Conservation (phyloP, 805 yeast genomes). For the Lipomyces spencermartinsiae region DNA sequence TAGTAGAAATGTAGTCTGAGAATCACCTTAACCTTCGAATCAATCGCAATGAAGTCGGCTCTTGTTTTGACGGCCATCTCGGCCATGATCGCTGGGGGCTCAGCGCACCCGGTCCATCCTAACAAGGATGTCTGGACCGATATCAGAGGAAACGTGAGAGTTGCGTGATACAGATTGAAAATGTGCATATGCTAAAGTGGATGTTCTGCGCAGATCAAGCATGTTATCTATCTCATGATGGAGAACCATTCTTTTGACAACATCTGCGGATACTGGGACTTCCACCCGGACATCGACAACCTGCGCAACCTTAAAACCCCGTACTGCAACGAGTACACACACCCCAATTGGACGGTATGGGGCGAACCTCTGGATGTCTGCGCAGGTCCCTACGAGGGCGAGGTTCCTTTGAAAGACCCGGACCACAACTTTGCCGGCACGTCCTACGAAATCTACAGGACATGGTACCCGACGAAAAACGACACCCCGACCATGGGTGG, state of each 20-base stretch:
- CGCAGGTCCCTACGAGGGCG: slow-evolving; percentile 4
- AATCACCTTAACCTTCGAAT: neutral
- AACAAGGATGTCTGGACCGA: neutral
- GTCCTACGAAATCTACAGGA: slow-evolving; percentile 2
- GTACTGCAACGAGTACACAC: slow-evolving; percentile 13
- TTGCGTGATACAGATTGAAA: neutral
- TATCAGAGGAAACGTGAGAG: slow-evolving; percentile 6
- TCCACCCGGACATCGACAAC: slow-evolving; percentile 11
- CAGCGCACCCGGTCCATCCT: neutral
- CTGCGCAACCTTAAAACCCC: neutral
- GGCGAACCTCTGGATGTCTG: slow-evolving; percentile 11
- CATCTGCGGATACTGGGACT: slow-evolving; percentile 12
- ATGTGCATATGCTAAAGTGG: neutral
- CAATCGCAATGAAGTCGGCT: neutral
- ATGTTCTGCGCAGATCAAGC: slow-evolving; percentile 4
- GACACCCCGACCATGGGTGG: slow-evolving; percentile 16
- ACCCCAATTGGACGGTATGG: slow-evolving; percentile 10
- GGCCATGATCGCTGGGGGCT: neutral
- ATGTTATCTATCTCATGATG: slow-evolving; percentile 19
- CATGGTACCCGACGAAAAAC: slow-evolving; percentile 8
- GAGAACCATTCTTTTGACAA: slow-evolving; percentile 8
- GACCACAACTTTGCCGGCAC: slow-evolving; percentile 13
- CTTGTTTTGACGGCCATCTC: neutral
- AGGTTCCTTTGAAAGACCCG: slow-evolving; percentile 11
- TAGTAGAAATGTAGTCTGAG: neutral